Evolutionary conservation across 2,329 filamentous ascomycete genomes (phyloP).

Genomic region (Xylaria sp.): DNA sequence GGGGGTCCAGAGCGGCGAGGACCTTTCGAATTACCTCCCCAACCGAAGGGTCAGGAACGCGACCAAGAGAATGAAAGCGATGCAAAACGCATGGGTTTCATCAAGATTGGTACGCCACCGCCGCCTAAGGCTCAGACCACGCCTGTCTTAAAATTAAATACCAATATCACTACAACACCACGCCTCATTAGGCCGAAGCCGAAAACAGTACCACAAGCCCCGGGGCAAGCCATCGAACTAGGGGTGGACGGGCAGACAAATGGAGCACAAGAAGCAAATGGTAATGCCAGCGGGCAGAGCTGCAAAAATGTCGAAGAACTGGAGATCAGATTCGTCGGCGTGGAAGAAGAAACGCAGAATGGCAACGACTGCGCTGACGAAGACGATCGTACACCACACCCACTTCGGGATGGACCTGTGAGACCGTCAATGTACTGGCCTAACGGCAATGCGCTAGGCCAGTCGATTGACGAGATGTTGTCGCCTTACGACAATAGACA

Average conservation of each 20-base stretch:
- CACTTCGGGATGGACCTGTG: constrained; percentile 37
- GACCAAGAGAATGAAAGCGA: constrained; percentile 44
- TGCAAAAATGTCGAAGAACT: constrained; percentile 27
- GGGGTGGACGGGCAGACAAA: background rate
- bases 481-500: constrained; percentile 37
- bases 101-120: constrained; percentile 36
- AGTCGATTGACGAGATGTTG: constrained; percentile 59
- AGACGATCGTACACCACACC: constrained; percentile 48
- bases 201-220: constrained; percentile 28
- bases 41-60: constrained; percentile 19
- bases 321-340: constrained; percentile 40
- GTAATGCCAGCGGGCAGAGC: background rate
- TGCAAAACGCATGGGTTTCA: constrained; percentile 23
- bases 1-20: constrained; percentile 60
- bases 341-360: constrained; percentile 43
- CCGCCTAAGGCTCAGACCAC: constrained; percentile 40
- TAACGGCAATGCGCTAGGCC: constrained; percentile 31
- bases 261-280: constrained; percentile 9
- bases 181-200: constrained; percentile 42
- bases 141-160: constrained; percentile 46
- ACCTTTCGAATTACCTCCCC: constrained; percentile 57
- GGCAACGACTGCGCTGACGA: constrained; percentile 52
- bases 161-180: constrained; percentile 43
- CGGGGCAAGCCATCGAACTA: background rate
- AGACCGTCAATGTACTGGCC: constrained; percentile 39